phyloP scores from a whole-genome alignment of 1,284 basidiomycete species.

The Vanrija humicola region DNA sequence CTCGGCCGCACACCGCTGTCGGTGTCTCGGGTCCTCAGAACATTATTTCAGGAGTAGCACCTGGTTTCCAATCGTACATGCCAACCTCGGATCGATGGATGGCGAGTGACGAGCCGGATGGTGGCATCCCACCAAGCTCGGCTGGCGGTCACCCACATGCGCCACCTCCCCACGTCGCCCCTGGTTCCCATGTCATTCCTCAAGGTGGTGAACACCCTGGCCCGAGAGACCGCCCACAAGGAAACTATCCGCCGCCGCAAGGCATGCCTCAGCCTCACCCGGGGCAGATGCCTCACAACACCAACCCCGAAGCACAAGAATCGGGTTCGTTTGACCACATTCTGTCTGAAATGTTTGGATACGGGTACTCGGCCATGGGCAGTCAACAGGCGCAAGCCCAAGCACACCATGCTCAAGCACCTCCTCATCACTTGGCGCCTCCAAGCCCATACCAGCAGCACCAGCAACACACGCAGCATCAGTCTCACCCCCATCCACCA shows the following conservation, averaged over 20 bases:
- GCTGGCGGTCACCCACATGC: background rate
- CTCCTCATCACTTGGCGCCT: background rate
- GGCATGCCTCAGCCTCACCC: background rate
- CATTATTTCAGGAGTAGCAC: background rate
- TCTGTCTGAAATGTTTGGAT: constrained; percentile 14
- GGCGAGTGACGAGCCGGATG: constrained; percentile 16
- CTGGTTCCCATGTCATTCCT: background rate
- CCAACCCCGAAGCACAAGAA: no score
- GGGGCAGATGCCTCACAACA: no score
- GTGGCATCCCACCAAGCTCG: background rate
- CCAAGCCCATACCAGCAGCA: background rate
- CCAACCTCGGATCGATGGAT: constrained; percentile 39
- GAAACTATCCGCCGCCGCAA: background rate
- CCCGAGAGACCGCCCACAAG: background rate
- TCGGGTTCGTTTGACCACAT: constrained; percentile 3
- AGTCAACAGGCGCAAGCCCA: background rate
- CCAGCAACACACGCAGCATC: background rate
- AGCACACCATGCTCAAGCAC: background rate
- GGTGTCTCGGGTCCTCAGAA: background rate
- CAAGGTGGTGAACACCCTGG: background rate
- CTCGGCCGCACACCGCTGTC: no score
- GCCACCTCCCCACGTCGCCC: background rate
- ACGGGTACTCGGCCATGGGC: background rate
- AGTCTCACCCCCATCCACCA: background rate
- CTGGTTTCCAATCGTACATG: constrained; percentile 27